Evolutionary conservation across 495 filamentous ascomycete species (phyloP), one percentile per base, ranked within the genome.

Genomic region (Aspergillus homomorphus): DNA sequence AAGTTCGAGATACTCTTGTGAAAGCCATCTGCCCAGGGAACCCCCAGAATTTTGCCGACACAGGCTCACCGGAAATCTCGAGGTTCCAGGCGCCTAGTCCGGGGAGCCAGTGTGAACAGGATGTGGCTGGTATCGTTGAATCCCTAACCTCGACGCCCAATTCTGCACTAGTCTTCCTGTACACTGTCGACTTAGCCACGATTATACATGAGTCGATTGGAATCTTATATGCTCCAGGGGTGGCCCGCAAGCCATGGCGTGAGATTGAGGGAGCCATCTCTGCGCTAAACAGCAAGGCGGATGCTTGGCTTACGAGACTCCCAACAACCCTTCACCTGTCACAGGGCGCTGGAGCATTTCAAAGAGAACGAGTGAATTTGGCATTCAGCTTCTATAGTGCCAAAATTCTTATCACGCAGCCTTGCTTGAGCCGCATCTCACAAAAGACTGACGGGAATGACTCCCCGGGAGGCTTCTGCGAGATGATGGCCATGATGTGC

Each of bases 381-480:
- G 77, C 73, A 5, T 77, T 87, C 57, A 71, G 74, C 44, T 86
- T 80, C 59, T 78, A 81, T 63, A 81, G 80, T 54, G 76, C 77
- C 26, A 75, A 75, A 22, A 81, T 85, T 18, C 66, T 87, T 19
- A 76, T 83, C 26, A 76, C 77, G 30, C 82, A 85, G 9, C 85
- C 84, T 28, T 84, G 79, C 61, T 70, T 87, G 14, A 82, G 79
- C 56, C 73, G 75, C 1, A 54, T 81, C 65, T 80, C 64, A 71
- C 77, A 9, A 57, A 63, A 51, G 56, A 58, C 28, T 73, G 23
- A 46, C 26, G 59, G 49, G 9, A 50, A 24, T 24, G 75, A 53
- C 18, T 54, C 42, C 38, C 22, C 53, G 4, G 73, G 69, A 30
- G 70, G 64, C 18, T 83, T 84, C 57, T 80, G 80, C 57, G 67